Evolutionary conservation across 2,329 filamentous ascomycete genomes (phyloP).

Genomic region (Colletotrichum aenigma): DNA sequence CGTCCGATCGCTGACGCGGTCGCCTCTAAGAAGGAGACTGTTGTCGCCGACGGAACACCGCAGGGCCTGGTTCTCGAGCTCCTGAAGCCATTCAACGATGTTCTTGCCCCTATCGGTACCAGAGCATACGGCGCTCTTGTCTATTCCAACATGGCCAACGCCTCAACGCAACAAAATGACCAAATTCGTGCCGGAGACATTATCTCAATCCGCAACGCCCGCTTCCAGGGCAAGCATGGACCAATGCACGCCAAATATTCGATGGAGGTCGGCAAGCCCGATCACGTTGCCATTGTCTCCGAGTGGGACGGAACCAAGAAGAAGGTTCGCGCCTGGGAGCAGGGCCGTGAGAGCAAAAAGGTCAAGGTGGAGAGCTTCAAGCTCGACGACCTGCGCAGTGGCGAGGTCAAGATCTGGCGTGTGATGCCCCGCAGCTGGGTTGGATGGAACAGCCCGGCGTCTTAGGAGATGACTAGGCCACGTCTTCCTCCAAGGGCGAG

Average conservation of each 20-base stretch:
- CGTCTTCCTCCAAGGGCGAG: neutral
- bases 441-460: constrained; percentile 73
- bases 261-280: constrained; percentile 83
- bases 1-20: constrained; percentile 76
- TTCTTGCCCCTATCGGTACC: constrained; percentile 82
- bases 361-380: constrained; percentile 94
- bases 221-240: constrained; percentile 94
- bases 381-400: constrained; percentile 87
- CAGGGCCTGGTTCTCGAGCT: constrained; percentile 80
- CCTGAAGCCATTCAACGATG: constrained; percentile 73
- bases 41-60: constrained; percentile 85
- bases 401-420: constrained; percentile 96
- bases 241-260: constrained; percentile 95
- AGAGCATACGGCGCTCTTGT: constrained; percentile 90
- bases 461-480: constrained; percentile 44
- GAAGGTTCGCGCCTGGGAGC: constrained; percentile 95
- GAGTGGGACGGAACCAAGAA: constrained; percentile 99
- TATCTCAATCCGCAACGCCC: constrained; percentile 88
- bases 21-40: constrained; percentile 73
- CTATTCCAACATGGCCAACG: constrained; percentile 94
- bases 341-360: constrained; percentile 92
- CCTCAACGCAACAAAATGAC: constrained; percentile 86
- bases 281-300: constrained; percentile 88
- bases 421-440: constrained; percentile 93
- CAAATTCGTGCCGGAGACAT: constrained; percentile 95